Evolutionary conservation across 805 yeast species (phyloP).

Genomic region (Helenozyma rhizophorensis): DNA sequence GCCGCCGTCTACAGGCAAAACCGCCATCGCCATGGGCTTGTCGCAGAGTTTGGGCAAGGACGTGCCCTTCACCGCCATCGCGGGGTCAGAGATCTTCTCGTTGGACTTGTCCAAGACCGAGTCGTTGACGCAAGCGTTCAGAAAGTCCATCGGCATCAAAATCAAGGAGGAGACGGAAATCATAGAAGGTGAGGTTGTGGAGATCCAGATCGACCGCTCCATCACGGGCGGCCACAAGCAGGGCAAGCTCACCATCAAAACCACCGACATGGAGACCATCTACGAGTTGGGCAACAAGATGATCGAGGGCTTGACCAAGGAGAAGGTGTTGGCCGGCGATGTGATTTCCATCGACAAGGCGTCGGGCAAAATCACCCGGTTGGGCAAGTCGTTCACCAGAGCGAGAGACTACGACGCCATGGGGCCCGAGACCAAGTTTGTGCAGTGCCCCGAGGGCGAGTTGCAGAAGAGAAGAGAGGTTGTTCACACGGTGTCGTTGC

Average conservation of each 20-base stretch:
- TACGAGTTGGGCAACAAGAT: constrained; percentile 92
- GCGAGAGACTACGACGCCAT: constrained; percentile 98
- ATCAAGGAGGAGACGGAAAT: constrained; percentile 96
- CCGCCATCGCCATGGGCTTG: constrained; percentile 95
- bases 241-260: constrained; percentile 93
- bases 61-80: constrained; percentile 93
- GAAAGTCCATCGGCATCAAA: constrained; percentile 91
- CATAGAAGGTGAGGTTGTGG: constrained; percentile 98
- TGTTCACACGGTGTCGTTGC: constrained; percentile 95
- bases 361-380: constrained; percentile 86
- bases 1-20: constrained; percentile 98
- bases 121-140: constrained; percentile 91
- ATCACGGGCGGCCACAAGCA: constrained; percentile 97
- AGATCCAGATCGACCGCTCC: constrained; percentile 88
- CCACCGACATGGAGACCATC: constrained; percentile 98
- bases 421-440: constrained; percentile 97
- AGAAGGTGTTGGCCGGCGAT: constrained; percentile 95
- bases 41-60: constrained; percentile 68
- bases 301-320: constrained; percentile 92
- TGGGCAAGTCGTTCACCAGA: constrained; percentile 93
- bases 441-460: constrained; percentile 98
- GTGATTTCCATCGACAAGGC: constrained; percentile 94
- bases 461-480: constrained; percentile 92
- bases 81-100: constrained; percentile 91
- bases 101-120: constrained; percentile 93